Base-by-base conservation (phyloP, 2,329 filamentous ascomycete genomes). In the Chaetomium globosum region DNA sequence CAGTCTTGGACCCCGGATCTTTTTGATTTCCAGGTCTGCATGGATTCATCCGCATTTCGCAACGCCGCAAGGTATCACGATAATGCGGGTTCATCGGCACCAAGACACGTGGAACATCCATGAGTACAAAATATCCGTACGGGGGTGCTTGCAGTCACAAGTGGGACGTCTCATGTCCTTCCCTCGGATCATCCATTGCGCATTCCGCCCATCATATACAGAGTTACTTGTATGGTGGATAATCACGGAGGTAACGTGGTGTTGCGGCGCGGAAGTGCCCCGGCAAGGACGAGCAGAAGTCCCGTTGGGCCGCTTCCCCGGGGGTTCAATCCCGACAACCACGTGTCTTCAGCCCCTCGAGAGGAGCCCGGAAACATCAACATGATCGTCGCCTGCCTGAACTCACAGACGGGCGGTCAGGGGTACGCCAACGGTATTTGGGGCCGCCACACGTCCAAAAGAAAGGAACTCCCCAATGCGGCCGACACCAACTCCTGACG, bases 341-440 rank as follows among this genome's bases (percentile, higher is more conserved):
- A 64, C 61, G 65, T 64, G 65, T 62, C 58, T 48, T 55, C 56
- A 52, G 52, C 56, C 57, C 43, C 10, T 36, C 55, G 36, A 54
- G 26, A 36, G 33, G 33, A 48, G 21, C 59, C 64, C 55, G 55
- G 59, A 53, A 52, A 55, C 23, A n/a, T 55, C 43, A 57, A 59
- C 59, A 52, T 59, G 59, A 63, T 65, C 64, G 63, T 26, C 54
- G 39, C 31, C 51, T 16, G 63, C 48, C 19, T 51, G 55, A 16
- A 55, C 54, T 58, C 48, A 54, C 63, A 33, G 55, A 26, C 51
- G 30, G 46, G 39, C 52, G 52, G 57, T 52, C 54, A 63, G 46
- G 61, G 61, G 54, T 57, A 23, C 12, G 16, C 5, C 8, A 21
- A 43, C 28, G 39, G 21, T 31, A 13, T 28, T 49, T 49, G n/a